phyloP scores from a whole-genome alignment of 2,329 filamentous ascomycete genomes.

The Aspergillus novoparasiticus region DNA sequence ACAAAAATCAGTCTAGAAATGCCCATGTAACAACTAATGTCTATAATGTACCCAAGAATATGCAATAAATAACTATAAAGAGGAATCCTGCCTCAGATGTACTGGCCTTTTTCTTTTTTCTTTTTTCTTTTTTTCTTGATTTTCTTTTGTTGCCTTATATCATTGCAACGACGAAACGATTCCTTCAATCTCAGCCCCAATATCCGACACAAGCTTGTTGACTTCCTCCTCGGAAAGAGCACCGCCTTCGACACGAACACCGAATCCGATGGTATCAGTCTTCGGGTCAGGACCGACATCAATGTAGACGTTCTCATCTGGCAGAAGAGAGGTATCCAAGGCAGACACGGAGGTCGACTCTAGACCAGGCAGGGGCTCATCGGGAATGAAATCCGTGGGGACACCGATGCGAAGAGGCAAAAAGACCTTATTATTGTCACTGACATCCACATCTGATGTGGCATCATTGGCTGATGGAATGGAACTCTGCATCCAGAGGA shows the following conservation, averaged over 20 bases:
- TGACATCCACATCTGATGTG: background rate
- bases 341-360: constrained; percentile 23
- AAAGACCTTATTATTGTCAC: constrained; percentile 18
- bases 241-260: constrained; percentile 30
- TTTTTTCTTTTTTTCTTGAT: background rate
- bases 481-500: constrained; percentile 31
- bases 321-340: constrained; percentile 27
- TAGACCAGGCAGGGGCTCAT: constrained; percentile 10
- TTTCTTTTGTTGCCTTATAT: background rate
- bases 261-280: constrained; percentile 30
- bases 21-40: background rate
- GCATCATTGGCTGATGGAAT: constrained; percentile 7
- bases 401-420: constrained; percentile 27
- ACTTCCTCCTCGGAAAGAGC: constrained; percentile 22
- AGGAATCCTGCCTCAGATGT: background rate
- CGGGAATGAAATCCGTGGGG: constrained; percentile 30
- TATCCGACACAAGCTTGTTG: constrained; percentile 18
- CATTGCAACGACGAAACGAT: constrained; percentile 14
- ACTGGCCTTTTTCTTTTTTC: background rate
- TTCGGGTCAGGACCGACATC: constrained; percentile 29
- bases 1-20: background rate
- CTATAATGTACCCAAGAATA: background rate
- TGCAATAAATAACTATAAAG: background rate
- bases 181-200: constrained; percentile 23
- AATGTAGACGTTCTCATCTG: constrained; percentile 27